Conservation (phyloP, 768 basidiomycete species). For the Lactarius psammicola region DNA sequence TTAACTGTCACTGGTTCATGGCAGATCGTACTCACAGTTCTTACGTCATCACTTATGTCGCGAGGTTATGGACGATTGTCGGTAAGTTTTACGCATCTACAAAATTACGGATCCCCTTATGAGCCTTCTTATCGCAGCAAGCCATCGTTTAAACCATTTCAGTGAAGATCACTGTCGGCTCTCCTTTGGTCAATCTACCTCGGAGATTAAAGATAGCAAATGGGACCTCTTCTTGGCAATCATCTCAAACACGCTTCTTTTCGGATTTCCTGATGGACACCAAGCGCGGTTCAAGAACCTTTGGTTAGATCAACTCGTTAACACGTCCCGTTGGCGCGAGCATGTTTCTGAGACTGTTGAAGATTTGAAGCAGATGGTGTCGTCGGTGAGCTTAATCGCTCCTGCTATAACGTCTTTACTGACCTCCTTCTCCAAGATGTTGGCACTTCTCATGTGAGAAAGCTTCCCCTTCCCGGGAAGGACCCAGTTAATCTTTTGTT, state of each 20-base stretch:
- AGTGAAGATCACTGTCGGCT: slow-evolving; percentile 13
- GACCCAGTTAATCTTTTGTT: neutral
- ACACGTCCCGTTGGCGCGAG: neutral
- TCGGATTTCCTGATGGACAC: neutral
- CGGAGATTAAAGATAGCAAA: slow-evolving; percentile 1
- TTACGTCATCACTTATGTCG: slow-evolving; percentile 1
- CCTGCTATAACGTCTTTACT: neutral
- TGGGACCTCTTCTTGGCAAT: neutral
- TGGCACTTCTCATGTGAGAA: neutral
- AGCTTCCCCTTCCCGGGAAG: neutral
- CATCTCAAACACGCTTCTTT: slow-evolving; percentile 6
- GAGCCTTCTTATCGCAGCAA: slow-evolving; percentile 2
- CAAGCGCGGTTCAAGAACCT: neutral
- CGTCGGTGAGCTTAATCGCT: neutral
- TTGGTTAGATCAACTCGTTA: neutral
- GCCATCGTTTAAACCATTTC: slow-evolving; percentile 17
- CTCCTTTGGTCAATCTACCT: slow-evolving; percentile 4
- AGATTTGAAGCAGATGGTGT: neutral
- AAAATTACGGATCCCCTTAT: neutral
- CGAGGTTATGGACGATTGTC: slow-evolving; percentile 12
- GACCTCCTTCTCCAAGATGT: neutral
- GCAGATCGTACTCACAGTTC: slow-evolving; percentile 10
- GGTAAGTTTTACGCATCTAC: neutral
- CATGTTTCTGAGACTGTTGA: neutral
- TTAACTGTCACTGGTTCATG: neutral